Evolutionary conservation across 495 filamentous ascomycete genomes (phyloP).

Genomic region (Pyrenopolyporus hunteri): DNA sequence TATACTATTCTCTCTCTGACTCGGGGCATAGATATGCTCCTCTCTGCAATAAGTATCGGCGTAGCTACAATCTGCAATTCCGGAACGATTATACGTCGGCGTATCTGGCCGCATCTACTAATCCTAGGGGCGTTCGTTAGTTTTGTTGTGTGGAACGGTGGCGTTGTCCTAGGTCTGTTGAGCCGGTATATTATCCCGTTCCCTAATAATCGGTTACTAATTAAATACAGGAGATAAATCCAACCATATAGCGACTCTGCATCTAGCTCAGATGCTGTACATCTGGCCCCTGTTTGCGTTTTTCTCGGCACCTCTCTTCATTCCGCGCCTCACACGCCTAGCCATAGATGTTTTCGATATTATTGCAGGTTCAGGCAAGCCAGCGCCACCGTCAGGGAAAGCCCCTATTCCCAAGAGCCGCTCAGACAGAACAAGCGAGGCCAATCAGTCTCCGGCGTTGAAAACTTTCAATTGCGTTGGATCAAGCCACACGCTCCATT

Average conservation of each 20-base stretch:
- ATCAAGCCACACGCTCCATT: slow-evolving; percentile 12
- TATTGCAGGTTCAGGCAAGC: neutral
- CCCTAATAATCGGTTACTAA: slow-evolving; percentile 9
- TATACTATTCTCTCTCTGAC: neutral
- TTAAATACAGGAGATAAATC: slow-evolving; percentile 76
- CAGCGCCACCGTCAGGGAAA: neutral
- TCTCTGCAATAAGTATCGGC: slow-evolving; percentile 64
- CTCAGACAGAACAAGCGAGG: neutral
- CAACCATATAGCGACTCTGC: slow-evolving; percentile 87
- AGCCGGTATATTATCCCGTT: slow-evolving; percentile 13
- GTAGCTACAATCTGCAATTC: slow-evolving; percentile 61
- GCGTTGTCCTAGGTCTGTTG: slow-evolving; percentile 80
- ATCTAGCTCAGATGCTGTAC: slow-evolving; percentile 93
- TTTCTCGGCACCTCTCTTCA: slow-evolving; percentile 82
- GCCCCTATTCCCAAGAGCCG: neutral
- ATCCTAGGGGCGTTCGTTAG: slow-evolving; percentile 70
- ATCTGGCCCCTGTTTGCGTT: slow-evolving; percentile 87
- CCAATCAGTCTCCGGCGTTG: slow-evolving; percentile 17
- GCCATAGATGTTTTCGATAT: neutral
- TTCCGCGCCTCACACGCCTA: slow-evolving; percentile 45
- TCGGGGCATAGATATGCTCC: slow-evolving; percentile 45
- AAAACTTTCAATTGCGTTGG: slow-evolving; percentile 32
- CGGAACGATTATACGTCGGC: slow-evolving; percentile 50
- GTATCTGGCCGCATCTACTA: slow-evolving; percentile 69
- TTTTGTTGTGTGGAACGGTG: slow-evolving; percentile 86